Evolutionary conservation across 768 basidiomycete species (phyloP).

Genomic region (Psilocybe sp.): DNA sequence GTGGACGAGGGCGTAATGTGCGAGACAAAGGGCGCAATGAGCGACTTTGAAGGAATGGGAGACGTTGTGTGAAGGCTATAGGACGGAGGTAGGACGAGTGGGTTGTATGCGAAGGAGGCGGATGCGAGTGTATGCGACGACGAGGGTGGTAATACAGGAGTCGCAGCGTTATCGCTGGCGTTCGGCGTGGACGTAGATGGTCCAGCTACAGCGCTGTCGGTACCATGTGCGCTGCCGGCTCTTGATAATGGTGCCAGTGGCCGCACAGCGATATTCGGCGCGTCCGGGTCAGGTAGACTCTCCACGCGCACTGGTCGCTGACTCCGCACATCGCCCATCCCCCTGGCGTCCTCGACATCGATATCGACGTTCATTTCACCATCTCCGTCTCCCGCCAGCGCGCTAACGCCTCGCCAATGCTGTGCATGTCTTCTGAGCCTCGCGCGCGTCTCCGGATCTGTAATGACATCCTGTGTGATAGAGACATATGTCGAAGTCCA

Average conservation of each 20-base stretch:
- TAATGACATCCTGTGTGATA: constrained; percentile 49
- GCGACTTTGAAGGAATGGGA: constrained; percentile 48
- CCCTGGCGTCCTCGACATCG: too few relatives aligned
- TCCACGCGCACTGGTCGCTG: too few relatives aligned
- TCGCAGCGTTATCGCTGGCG: constrained; percentile 28
- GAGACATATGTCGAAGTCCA: constrained; percentile 46
- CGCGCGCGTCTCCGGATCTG: constrained; percentile 39
- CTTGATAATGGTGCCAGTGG: too few relatives aligned
- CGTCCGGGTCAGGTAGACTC: too few relatives aligned
- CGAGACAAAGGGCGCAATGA: constrained; percentile 64
- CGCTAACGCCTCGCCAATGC: constrained; percentile 68
- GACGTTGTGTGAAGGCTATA: constrained; percentile 66
- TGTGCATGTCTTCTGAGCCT: constrained; percentile 58
- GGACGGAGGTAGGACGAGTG: constrained; percentile 49
- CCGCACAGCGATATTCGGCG: too few relatives aligned
- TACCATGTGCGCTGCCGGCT: too few relatives aligned
- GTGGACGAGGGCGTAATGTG: constrained; percentile 61
- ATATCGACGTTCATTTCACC: too few relatives aligned
- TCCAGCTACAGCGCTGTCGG: too few relatives aligned
- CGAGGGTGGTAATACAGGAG: constrained; percentile 41
- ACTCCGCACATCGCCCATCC: too few relatives aligned
- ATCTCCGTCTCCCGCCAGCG: constrained; percentile 23
- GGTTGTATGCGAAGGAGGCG: constrained; percentile 26
- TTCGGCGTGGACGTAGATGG: too few relatives aligned
- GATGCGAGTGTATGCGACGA: constrained; percentile 15